phyloP scores from a whole-genome alignment of 2,329 filamentous ascomycete genomes.

The Periconia macrospinosa region DNA sequence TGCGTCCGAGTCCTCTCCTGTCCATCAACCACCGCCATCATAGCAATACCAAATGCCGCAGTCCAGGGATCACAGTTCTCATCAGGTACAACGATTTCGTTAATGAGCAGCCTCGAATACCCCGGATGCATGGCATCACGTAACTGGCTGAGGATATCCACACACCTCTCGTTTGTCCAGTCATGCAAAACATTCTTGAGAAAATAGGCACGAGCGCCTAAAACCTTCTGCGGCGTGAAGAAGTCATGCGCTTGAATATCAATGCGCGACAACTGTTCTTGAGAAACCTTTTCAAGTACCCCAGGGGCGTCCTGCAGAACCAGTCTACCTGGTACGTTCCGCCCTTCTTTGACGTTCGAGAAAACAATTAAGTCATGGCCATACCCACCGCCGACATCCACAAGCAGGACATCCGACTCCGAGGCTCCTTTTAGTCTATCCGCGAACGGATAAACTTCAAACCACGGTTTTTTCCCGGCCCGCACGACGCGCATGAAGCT shows the following conservation, averaged over 20 bases:
- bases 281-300: conserved; percentile 18
- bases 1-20: not conserved
- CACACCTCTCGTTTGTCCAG: conserved; percentile 9
- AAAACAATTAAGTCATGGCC: conserved; percentile 12
- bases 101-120: conserved; percentile 4
- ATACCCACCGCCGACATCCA: conserved; percentile 14
- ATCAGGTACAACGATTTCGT: not conserved
- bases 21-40: not conserved
- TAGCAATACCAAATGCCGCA: not conserved
- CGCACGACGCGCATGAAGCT: conserved; percentile 1
- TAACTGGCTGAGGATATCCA: conserved; percentile 9
- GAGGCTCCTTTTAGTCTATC: not conserved
- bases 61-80: not conserved
- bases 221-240: conserved; percentile 15
- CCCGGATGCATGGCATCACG: conserved; percentile 7
- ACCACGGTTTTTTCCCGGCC: not conserved
- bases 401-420: conserved; percentile 4
- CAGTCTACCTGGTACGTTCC: conserved; percentile 9
- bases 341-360: conserved; percentile 1
- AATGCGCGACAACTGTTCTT: conserved; percentile 9
- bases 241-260: conserved; percentile 23
- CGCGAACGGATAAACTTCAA: not conserved
- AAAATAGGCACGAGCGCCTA: conserved; percentile 9
- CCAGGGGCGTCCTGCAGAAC: conserved; percentile 27
- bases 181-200: conserved; percentile 11